Percentiles rank a stretch among this genome's conserved stretches.
These are phyloP conservation scores for Curvularia sp. DNA, from an alignment of 2,329 filamentous ascomycete species.

Conservation along the genomic window DNA sequence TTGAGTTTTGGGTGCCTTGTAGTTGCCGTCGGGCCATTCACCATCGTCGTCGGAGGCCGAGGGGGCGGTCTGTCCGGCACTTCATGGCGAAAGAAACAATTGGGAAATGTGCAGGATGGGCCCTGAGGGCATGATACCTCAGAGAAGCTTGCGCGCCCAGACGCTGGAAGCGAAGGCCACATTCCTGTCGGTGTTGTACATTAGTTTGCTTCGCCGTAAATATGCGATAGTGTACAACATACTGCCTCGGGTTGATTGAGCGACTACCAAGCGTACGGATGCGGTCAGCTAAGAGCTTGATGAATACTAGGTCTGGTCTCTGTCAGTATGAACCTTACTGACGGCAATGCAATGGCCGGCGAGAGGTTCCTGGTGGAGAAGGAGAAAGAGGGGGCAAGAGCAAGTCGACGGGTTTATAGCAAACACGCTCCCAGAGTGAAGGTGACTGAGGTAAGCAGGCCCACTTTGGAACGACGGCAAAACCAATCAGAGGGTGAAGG, in stretches of 20 bases:
- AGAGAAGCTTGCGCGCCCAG: slow-evolving; percentile 24
- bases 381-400: no score
- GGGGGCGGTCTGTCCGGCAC: slow-evolving; percentile 5
- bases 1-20: slow-evolving; percentile 45
- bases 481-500: slow-evolving; percentile 9
- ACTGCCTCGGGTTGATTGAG: slow-evolving; percentile 11
- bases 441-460: not conserved
- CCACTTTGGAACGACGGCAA: not conserved
- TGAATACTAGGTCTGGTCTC: not conserved
- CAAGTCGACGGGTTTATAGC: no score
- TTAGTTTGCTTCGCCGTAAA: slow-evolving; percentile 18
- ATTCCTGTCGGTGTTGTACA: slow-evolving; percentile 21
- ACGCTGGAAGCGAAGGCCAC: slow-evolving; percentile 41
- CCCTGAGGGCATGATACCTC: slow-evolving; percentile 58
- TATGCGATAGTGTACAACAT: slow-evolving; percentile 19
- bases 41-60: slow-evolving; percentile 5
- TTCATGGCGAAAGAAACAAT: slow-evolving; percentile 66
- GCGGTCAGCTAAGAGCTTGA: not conserved
- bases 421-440: not conserved
- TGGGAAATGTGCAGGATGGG: slow-evolving; percentile 57
- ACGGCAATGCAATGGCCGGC: no score
- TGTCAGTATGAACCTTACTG: not conserved
- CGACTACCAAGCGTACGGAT: not conserved
- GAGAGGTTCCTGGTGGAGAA: no score
- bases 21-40: slow-evolving; percentile 21